These are phyloP conservation scores for Morella rubra DNA, from an alignment of 306 rosid genomes.

Conservation along the genomic window DNA sequence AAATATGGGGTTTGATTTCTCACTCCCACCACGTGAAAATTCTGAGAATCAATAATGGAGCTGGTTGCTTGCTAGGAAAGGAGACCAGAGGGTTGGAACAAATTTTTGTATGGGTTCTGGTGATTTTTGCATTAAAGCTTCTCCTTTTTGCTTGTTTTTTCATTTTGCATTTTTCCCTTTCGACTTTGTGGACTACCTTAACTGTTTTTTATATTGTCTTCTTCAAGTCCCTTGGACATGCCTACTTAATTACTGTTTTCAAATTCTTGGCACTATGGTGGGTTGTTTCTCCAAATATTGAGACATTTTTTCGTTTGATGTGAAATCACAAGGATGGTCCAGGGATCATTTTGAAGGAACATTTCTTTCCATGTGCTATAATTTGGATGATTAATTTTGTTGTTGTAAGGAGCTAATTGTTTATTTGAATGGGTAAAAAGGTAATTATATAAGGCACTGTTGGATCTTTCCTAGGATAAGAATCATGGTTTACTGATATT, in stretches of 20 bases:
- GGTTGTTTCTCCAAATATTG: not conserved
- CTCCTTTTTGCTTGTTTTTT: not conserved
- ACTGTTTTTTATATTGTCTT: not conserved
- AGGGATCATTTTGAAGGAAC: not conserved
- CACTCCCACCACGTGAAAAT: not conserved
- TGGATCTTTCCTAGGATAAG: not conserved
- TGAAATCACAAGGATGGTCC: no score
- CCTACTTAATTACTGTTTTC: not conserved
- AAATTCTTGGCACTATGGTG: not conserved
- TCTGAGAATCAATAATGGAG: not conserved
- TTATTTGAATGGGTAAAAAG: not conserved
- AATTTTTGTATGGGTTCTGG: not conserved
- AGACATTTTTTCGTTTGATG: not conserved
- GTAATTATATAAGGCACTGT: not conserved
- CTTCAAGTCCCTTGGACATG: not conserved
- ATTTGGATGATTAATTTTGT: not conserved
- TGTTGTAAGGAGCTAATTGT: not conserved
- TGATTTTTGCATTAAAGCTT: not conserved
- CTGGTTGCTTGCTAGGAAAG: constrained; percentile 7
- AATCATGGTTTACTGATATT: constrained; percentile 3
- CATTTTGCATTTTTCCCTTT: not conserved
- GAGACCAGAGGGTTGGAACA: not conserved
- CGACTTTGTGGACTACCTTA: not conserved
- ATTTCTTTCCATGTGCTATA: not conserved
- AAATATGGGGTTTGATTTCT: not conserved